Evolutionary conservation across 2,329 filamentous ascomycete species (phyloP).

Genomic region (Colletotrichum aenigma): DNA sequence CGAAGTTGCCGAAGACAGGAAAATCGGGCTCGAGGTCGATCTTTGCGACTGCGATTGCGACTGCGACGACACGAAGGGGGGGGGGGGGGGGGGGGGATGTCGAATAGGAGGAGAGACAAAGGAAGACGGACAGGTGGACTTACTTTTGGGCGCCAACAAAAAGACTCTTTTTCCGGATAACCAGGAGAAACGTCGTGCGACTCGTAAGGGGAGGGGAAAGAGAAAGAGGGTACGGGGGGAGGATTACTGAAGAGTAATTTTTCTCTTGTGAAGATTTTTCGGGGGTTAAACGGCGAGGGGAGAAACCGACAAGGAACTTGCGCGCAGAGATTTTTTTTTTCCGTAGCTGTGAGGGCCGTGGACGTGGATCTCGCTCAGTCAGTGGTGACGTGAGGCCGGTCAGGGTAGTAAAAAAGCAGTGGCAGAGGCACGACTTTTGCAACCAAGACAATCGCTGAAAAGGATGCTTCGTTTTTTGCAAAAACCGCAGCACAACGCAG

Average conservation of each 20-base stretch:
- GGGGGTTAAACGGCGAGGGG: conserved; percentile 19
- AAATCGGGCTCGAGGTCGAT: neutral
- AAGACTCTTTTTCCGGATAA: conserved; percentile 24
- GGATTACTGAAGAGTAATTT: conserved; percentile 14
- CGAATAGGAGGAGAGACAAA: conserved; percentile 19
- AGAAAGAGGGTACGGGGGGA: neutral
- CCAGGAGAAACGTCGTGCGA: conserved; percentile 34
- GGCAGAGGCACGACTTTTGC: conserved; percentile 15
- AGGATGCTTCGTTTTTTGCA: conserved; percentile 17
- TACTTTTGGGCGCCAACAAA: conserved; percentile 60
- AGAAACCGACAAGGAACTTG: conserved; percentile 17
- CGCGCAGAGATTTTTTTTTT: conserved; percentile 17
- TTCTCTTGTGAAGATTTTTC: conserved; percentile 9
- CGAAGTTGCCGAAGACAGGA: conserved; percentile 6
- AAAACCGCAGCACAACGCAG: conserved; percentile 13
- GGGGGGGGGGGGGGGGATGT: neutral
- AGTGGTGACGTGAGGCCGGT: conserved; percentile 17
- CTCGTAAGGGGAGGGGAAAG: conserved; percentile 29
- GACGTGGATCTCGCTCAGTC: conserved; percentile 17
- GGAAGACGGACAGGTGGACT: conserved; percentile 34
- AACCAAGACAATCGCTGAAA: conserved; percentile 20
- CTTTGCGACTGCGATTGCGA: conserved; percentile 7
- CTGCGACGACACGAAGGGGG: conserved; percentile 2
- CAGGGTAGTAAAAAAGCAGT: conserved; percentile 5
- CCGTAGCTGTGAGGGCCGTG: conserved; percentile 5